Evolutionary conservation across 306 rosid genomes (phyloP), one percentile per base, ranked within the genome.

Genomic region (Coriaria nepalensis): DNA sequence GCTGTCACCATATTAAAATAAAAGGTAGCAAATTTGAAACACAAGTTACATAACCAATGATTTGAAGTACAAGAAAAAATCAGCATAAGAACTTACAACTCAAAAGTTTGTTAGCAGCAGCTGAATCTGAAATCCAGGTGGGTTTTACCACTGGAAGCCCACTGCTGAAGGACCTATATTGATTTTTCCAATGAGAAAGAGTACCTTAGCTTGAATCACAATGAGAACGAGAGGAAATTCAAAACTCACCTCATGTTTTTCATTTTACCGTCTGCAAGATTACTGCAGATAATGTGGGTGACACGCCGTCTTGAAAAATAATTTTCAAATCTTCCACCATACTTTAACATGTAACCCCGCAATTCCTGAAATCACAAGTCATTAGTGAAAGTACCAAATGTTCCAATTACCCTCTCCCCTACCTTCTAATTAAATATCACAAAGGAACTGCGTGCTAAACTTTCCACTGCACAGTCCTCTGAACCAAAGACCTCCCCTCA

Each of bases 71-170:
- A 15, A 11, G 14, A 8, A 6, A 12, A 45, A 54, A 52, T 11
- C 13, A 59, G 53, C 37, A 14, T 57, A 44, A 50, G 42, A 56
- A 61, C 93, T 72, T 83, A 88, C 96, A 84, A 59, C 77, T 81
- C 69, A 88, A 73, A 44, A 84, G 95, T 55, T 71, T 78, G 59
- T 73, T 73, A 34, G 93, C 78, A 42, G 86, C 73, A 67, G 84
- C 72, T 6, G 97, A 88, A 57, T 88, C 93, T 56, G 84, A 75
- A 63, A 88, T 65, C 97, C 97, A 88, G 33, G 74, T 49, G 44
- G 97, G 97, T 67, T 84, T 88, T 49, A 88, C 95, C 14, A 88
- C 80, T 0, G 97, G 97, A 20, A 88, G 78, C 42, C 95, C 97
- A 45, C 80, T 72, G 33, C 95, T 88, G 71, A 88, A 88, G 64